Base-by-base conservation (phyloP, 805 yeast genomes). In the Diddensiella caesifluorescens region DNA sequence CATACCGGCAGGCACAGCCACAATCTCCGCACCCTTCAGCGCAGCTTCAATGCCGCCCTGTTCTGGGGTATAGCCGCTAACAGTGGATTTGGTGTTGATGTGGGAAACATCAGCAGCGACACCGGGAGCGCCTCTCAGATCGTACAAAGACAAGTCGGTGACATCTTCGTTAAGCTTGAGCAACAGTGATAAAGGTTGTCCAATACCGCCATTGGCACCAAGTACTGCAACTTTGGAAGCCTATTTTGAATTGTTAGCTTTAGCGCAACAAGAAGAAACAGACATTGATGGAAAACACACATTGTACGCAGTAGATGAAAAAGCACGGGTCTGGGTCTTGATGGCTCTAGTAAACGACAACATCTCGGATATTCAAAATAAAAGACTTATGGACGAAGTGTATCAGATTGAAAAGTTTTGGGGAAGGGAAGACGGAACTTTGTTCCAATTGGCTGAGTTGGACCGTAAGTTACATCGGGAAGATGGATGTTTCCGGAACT, bases 121-220 rank as follows among this genome's bases (percentile, higher is more conserved):
- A 73, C 97, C 97, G 54, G 88, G 87, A 48, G 95, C 94, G 57
- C 92, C 87, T 65, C 80, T 79, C 62, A 89, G 74, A 69, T 89
- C 97, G 73, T 84, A 89, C 44, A 89, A 72, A 47, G 92, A 77
- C 63, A 89, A 74, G 54, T 81, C 83, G 40, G 95, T 83, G 49
- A 89, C 95, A 68, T 84, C 80, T 68, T 75, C 82, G 79, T 87
- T 86, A 62, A 83, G 74, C 73, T 90, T 89, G 71, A 89, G 67
- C 61, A 90, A 74, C 47, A 85, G 70, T 37, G 90, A 83, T 54
- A 83, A 68, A 48, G 94, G 94, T 70, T 83, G 90, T 52, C 97
- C 97, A 66, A 89, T 90, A 68, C 97, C 97, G 71, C 97, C 95
- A 45, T 90, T 90, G 45, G 96, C 96, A 57, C 96, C 96, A 51